Evolutionary conservation across 352 stramenopile genomes (phyloP), one percentile per base, ranked within the genome.

Genomic region (Phytopythium boreale): DNA sequence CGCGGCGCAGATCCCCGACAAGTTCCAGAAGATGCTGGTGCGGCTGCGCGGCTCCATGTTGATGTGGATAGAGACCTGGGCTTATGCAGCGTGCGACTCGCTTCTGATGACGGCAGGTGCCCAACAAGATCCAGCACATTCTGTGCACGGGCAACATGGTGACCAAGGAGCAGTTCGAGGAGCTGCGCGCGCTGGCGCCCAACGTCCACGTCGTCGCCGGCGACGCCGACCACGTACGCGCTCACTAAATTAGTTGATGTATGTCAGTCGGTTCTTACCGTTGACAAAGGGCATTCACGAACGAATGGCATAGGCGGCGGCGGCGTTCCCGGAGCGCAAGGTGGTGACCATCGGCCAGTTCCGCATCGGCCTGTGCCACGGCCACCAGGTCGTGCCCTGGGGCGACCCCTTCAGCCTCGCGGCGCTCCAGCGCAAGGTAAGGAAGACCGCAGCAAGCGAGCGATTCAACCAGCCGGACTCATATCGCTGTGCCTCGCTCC

Each of bases 61-160:
- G 26, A 11, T 15, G 15, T 66, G 4, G 44, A 37, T 36, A 3
- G 3, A 15, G 31, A 0, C 14, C 0, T 15, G 11, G 39, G 12
- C 29, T 24, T 26, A 61, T n/a, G 27, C 39, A 37, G 5, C 34
- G 27, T 20, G n/a, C n/a, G n/a, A n/a, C 24, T 53, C 24, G 20
- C 14, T n/a, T 11, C 43, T 31, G 27, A 56, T 44, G n/a, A 20
- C 34, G 94, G 76, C 73, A 99, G 56, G 84, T 99, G 14, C 97
- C 97, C 4, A 98, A 98, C 70, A 99, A 99, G 72, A 99, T 99
- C 76, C 95, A 99, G 72, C 97, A 99, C 72, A 92, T 99, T 12
- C 74, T 99, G 57, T 99, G 97, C 75, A 99, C 97, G 19, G 97
- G 97, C 34, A 99, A 99, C 75, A 76, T 99, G 64, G 90, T 90